These are phyloP conservation scores for Penicillium sclerotigenum DNA, from an alignment of 2,329 filamentous ascomycete genomes.

Conservation along the genomic window DNA sequence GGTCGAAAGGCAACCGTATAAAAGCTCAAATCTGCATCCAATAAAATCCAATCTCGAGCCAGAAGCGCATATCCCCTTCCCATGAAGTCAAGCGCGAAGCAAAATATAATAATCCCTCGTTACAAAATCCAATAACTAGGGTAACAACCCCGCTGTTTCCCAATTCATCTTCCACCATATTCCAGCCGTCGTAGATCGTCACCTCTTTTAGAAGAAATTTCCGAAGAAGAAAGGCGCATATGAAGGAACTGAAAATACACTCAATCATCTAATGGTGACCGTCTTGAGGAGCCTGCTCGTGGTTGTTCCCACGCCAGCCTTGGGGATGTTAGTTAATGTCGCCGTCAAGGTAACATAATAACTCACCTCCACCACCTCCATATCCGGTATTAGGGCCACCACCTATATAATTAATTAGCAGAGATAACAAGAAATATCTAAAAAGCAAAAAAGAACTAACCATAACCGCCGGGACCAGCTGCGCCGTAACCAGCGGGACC, in stretches of 20 bases:
- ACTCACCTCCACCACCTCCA: slow-evolving; percentile 29
- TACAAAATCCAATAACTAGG: neutral
- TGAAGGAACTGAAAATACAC: neutral
- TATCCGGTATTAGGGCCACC: slow-evolving; percentile 28
- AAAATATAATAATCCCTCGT: neutral
- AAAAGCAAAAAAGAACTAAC: slow-evolving; percentile 20
- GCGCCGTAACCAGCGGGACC: slow-evolving; percentile 22
- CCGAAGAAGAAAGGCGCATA: neutral
- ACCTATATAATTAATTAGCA: slow-evolving; percentile 8
- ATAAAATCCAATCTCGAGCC: neutral
- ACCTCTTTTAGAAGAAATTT: slow-evolving; percentile 8
- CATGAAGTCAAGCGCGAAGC: neutral
- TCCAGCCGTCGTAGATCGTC: slow-evolving; percentile 9
- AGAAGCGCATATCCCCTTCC: neutral
- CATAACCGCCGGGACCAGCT: slow-evolving; percentile 33
- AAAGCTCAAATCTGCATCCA: neutral
- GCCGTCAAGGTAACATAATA: neutral
- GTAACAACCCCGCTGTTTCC: neutral
- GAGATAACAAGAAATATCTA: neutral
- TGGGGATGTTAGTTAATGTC: slow-evolving; percentile 7
- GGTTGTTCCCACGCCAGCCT: slow-evolving; percentile 27
- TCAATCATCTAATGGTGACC: slow-evolving; percentile 14
- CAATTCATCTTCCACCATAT: neutral
- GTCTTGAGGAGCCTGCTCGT: slow-evolving; percentile 17
- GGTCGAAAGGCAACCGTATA: neutral